phyloP scores from a whole-genome alignment of 2,329 filamentous ascomycete species.

The Cucurbitaria berberidis region DNA sequence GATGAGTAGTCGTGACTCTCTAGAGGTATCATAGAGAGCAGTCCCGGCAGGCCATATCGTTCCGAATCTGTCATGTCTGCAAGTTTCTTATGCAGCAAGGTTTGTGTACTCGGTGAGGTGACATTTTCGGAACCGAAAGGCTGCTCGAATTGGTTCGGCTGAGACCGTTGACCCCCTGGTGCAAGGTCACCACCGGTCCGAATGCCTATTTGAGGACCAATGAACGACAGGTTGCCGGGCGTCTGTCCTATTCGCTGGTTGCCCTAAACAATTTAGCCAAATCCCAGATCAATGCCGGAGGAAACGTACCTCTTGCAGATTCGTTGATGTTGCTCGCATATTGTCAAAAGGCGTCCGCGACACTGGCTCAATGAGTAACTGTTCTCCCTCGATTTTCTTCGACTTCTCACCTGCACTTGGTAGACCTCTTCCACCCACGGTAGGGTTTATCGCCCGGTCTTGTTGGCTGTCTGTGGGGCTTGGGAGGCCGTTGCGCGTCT shows the following conservation, averaged over 20 bases:
- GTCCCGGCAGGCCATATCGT: slow-evolving; percentile 64
- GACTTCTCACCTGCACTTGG: slow-evolving; percentile 27
- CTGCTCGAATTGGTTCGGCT: slow-evolving; percentile 42
- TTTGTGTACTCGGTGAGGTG: slow-evolving; percentile 42
- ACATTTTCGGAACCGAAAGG: slow-evolving; percentile 37
- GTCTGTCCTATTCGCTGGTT: slow-evolving; percentile 35
- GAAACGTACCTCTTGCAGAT: slow-evolving; percentile 45
- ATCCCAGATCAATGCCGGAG: neutral
- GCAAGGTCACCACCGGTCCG: slow-evolving; percentile 29
- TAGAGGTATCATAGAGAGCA: slow-evolving; percentile 63
- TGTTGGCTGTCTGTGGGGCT: slow-evolving; percentile 48
- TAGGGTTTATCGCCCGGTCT: slow-evolving; percentile 39
- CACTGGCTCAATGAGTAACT: slow-evolving; percentile 22
- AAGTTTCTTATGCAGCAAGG: slow-evolving; percentile 52
- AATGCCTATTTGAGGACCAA: slow-evolving; percentile 36
- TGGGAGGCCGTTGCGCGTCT: slow-evolving; percentile 52
- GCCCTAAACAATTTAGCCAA: slow-evolving; percentile 14
- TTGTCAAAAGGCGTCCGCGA: slow-evolving; percentile 43
- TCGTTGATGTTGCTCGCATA: slow-evolving; percentile 32
- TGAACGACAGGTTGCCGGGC: slow-evolving; percentile 37
- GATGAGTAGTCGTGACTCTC: slow-evolving; percentile 58
- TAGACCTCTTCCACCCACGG: slow-evolving; percentile 39
- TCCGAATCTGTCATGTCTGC: slow-evolving; percentile 66
- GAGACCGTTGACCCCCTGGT: slow-evolving; percentile 35
- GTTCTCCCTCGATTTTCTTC: neutral